Base-by-base conservation (phyloP, 2,329 filamentous ascomycete species). In the Cladophialophora chaetospira region DNA sequence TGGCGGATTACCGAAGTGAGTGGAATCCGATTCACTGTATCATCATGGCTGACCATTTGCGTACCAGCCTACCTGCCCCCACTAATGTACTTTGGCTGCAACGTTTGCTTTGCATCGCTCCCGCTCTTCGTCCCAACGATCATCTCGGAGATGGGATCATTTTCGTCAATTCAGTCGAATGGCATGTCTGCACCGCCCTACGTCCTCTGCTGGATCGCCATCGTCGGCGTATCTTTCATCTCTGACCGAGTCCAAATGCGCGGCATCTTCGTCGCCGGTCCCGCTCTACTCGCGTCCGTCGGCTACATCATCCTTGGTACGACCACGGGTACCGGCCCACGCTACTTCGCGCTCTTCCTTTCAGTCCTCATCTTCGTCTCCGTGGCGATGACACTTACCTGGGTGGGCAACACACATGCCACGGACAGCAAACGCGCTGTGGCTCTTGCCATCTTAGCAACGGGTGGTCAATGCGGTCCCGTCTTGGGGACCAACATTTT, bases 391-490 rank as follows among this genome's bases (percentile, higher is more conserved):
- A 85, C 87, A 5, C 80, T 91, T 35, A 86, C 87, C 0, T 88
- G 87, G 70, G 86, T 88, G 1, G 70, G 86, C 2, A 81, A 74
- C 44, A 62, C 59, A 5, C 63, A 66, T 21, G 55, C 47, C 13
- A 63, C 58, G 11, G 63, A 65, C 15, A 54, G 31, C 29, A 65
- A 63, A 47, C 53, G 63, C 8, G 61, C 57, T 5, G 59, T 51
- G 1, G 63, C 40, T 3, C 54, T 63, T 10, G 56, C 88, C 0
- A 78, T 96, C 28, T 72, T 96, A 67, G 91, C 96, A 70, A 69
- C 90, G 28, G 80, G 96, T n/a, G 92, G 90, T 1, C 90, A 95
- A 73, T 87, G 85, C 60, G 90, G 89, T 0, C 89, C 90, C 1
- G 72, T 89, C 3, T 72, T 88, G n/a, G 87, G 86, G n/a, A 87